Percentiles rank a stretch among this genome's conserved stretches.
These are phyloP conservation scores for Diplodia sapinea DNA, from an alignment of 2,329 filamentous ascomycete species.

Conservation along the genomic window DNA sequence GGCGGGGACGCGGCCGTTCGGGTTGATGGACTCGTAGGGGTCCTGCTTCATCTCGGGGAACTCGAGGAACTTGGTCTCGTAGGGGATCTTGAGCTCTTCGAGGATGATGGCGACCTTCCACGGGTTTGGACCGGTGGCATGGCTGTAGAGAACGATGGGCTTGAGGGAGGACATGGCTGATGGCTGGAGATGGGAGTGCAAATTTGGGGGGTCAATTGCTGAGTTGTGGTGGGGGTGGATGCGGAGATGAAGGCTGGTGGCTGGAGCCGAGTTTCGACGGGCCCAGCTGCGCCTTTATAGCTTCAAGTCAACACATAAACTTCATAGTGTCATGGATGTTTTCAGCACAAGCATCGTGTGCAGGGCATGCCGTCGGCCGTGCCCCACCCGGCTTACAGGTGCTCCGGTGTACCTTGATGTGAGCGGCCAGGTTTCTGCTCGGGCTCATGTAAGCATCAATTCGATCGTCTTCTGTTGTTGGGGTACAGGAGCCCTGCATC, in stretches of 20 bases:
- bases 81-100: conserved; percentile 52
- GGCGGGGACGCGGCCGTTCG: conserved; percentile 51
- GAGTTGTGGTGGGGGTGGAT: too few relatives aligned
- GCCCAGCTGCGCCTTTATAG: conserved; percentile 7
- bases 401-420: neutral
- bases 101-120: conserved; percentile 55
- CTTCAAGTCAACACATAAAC: neutral
- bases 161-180: conserved; percentile 29
- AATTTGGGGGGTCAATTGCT: neutral
- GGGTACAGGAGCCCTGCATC: neutral
- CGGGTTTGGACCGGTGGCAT: conserved; percentile 43
- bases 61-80: conserved; percentile 47
- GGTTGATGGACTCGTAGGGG: conserved; percentile 47
- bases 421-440: neutral
- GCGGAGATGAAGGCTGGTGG: neutral
- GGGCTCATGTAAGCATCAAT: neutral
- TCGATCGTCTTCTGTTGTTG: neutral
- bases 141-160: conserved; percentile 31
- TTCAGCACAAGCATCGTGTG: neutral
- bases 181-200: neutral
- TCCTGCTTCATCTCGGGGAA: conserved; percentile 48
- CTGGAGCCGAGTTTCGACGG: neutral
- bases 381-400: neutral
- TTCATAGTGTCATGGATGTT: neutral
- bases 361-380: neutral